Conservation (phyloP, 768 basidiomycete species). For the Leucocoprinus sp. region DNA sequence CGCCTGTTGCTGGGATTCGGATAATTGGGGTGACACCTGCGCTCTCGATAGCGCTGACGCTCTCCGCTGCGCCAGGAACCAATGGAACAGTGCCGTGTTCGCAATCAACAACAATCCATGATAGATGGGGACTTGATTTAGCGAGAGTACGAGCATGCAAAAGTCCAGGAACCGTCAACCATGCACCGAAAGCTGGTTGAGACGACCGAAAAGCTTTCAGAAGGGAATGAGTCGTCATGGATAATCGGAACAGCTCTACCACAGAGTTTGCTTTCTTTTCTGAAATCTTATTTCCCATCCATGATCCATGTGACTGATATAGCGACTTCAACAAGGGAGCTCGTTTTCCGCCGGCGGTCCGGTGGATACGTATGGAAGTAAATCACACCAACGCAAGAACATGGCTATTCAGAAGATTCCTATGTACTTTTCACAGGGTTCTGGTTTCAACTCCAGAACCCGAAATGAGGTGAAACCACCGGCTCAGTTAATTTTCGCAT, state of each 20-base stretch:
- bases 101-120: conserved; percentile 61
- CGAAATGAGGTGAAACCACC: no score
- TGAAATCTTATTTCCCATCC: not conserved
- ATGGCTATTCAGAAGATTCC: no score
- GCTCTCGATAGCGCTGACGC: conserved; percentile 43
- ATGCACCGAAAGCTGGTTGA: conserved; percentile 59
- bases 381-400: no score
- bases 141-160: conserved; percentile 54
- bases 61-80: conserved; percentile 48
- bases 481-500: no score
- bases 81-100: conserved; percentile 58
- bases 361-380: not conserved
- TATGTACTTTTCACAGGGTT: no score
- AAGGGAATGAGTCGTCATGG: conserved; percentile 48
- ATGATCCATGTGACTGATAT: not conserved
- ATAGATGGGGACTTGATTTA: conserved; percentile 43
- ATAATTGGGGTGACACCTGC: conserved; percentile 50
- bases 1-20: conserved; percentile 56
- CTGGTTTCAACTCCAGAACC: no score
- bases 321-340: not conserved
- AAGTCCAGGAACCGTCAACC: conserved; percentile 54
- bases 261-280: not conserved
- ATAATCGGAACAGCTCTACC: not conserved
- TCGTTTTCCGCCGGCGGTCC: not conserved
- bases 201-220: conserved; percentile 42